phyloP scores from a whole-genome alignment of 495 filamentous ascomycete genomes.

The Halenospora varia region DNA sequence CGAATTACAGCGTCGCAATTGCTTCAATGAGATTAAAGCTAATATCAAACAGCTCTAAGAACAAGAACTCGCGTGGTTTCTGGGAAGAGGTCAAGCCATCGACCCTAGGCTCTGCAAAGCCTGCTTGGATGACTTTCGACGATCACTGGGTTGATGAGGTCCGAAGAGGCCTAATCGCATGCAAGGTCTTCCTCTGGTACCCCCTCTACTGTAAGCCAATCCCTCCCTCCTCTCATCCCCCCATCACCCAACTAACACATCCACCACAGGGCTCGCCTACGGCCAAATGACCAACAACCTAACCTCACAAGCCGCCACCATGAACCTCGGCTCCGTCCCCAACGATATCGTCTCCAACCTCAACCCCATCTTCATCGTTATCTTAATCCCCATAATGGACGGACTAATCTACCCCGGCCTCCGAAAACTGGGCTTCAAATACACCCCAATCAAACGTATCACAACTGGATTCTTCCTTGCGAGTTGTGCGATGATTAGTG shows the following conservation, averaged over 20 bases:
- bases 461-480: slow-evolving; percentile 59
- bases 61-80: slow-evolving; percentile 48
- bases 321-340: slow-evolving; percentile 64
- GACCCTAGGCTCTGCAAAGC: slow-evolving; percentile 40
- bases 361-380: slow-evolving; percentile 68
- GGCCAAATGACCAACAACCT: slow-evolving; percentile 55
- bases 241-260: background rate
- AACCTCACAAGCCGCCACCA: slow-evolving; percentile 66
- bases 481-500: slow-evolving; percentile 57
- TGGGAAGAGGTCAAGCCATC: slow-evolving; percentile 68
- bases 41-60: slow-evolving; percentile 31
- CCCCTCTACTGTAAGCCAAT: slow-evolving; percentile 41
- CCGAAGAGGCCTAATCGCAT: slow-evolving; percentile 60
- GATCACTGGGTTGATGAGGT: slow-evolving; percentile 73
- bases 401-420: slow-evolving; percentile 62
- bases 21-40: background rate
- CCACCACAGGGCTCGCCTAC: slow-evolving; percentile 32
- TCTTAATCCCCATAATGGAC: slow-evolving; percentile 75
- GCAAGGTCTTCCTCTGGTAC: slow-evolving; percentile 60
- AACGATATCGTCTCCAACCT: slow-evolving; percentile 79
- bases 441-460: slow-evolving; percentile 72
- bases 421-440: slow-evolving; percentile 55
- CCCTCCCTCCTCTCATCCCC: background rate
- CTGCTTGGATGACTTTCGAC: slow-evolving; percentile 68
- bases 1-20: too few species aligned